Percentiles rank a stretch among this genome's conserved stretches.
Evolutionary conservation across 106 monocot species (phyloP).

Genomic region (Dactylorhiza incarnata): DNA sequence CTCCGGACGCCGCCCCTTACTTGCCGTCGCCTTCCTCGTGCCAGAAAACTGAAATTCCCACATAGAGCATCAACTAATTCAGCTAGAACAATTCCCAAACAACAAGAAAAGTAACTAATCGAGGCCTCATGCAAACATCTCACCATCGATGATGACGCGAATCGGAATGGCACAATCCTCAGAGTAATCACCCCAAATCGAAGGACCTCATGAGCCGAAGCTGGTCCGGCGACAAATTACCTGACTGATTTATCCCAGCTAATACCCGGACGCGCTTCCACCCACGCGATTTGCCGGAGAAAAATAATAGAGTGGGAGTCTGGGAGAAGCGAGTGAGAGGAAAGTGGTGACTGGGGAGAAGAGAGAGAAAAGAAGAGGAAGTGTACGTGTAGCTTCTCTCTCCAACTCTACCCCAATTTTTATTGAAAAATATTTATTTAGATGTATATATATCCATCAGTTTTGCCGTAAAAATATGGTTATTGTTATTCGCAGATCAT

Average conservation of each 20-base stretch:
- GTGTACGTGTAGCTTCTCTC: not conserved
- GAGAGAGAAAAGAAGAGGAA: not conserved
- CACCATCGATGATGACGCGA: not conserved
- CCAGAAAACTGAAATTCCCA: not conserved
- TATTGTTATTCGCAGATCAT: too few species aligned
- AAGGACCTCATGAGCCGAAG: not conserved
- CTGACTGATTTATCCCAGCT: not conserved
- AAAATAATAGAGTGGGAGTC: not conserved
- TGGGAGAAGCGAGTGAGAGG: not conserved
- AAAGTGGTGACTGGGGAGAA: too few species aligned
- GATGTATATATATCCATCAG: too few species aligned
- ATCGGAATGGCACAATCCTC: not conserved
- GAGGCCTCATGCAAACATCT: not conserved
- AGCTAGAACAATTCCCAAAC: not conserved
- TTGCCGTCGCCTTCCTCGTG: conserved; percentile 16
- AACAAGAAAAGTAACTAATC: not conserved
- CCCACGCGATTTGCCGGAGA: not conserved
- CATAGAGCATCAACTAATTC: not conserved
- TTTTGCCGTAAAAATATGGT: too few species aligned
- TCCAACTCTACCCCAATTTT: not conserved
- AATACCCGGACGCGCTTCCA: not conserved
- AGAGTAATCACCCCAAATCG: not conserved
- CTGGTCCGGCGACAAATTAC: not conserved
- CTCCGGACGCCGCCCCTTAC: conserved; percentile 52
- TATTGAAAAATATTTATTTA: too few species aligned